Evolutionary conservation across 2,329 filamentous ascomycete genomes (phyloP).

Genomic region (Epicoccum nigrum): DNA sequence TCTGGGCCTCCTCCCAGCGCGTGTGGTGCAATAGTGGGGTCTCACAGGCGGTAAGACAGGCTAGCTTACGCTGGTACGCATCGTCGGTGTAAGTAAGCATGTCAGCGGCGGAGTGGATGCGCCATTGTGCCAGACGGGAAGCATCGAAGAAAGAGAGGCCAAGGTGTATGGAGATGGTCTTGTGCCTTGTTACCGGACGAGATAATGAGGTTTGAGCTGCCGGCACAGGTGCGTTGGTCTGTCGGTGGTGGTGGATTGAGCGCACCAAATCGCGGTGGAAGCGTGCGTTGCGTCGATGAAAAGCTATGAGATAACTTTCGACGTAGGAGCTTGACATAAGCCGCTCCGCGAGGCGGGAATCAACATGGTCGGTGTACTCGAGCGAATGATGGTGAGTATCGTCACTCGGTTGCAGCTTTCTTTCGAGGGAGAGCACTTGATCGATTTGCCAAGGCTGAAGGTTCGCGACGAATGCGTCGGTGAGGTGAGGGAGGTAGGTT

Average conservation of each 20-base stretch:
- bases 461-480: slow-evolving; percentile 5
- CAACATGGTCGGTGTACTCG: neutral
- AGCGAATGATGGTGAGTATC: neutral
- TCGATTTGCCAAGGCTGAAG: slow-evolving; percentile 19
- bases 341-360: neutral
- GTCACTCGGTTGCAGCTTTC: neutral
- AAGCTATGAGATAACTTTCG: neutral
- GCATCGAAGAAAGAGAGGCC: neutral
- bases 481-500: no score
- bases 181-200: neutral
- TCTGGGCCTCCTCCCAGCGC: neutral
- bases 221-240: no score
- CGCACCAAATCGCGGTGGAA: no score
- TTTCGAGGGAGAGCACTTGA: slow-evolving; percentile 5
- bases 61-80: neutral
- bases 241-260: no score
- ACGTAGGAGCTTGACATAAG: neutral
- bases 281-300: no score
- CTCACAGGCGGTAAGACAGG: no score
- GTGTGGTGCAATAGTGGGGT: no score
- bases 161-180: neutral
- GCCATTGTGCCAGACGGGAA: neutral
- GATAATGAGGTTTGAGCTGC: no score
- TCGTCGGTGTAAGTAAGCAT: neutral
- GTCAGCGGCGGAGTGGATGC: neutral